phyloP scores from a whole-genome alignment of 345 rosid genomes.

The Arabis alpina region DNA sequence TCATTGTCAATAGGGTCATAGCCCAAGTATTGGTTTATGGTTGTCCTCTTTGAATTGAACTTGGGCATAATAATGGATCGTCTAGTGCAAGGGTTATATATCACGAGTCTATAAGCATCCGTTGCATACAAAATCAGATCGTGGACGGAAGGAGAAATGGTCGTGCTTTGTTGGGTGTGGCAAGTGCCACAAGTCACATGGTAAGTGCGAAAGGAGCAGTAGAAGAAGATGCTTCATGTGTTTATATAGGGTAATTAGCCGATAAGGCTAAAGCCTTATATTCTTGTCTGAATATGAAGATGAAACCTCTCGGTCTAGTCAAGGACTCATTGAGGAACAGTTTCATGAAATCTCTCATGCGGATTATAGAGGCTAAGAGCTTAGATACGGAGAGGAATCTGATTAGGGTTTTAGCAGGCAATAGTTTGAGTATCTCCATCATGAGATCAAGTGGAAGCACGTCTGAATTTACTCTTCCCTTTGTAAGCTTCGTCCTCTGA shows the following conservation, averaged over 20 bases:
- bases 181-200: slow-evolving; percentile 12
- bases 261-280: neutral
- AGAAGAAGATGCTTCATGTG: neutral
- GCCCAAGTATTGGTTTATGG: neutral
- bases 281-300: neutral
- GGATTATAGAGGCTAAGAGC: neutral
- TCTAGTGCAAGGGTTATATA: slow-evolving; percentile 25
- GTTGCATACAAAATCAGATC: slow-evolving; percentile 13
- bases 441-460: neutral
- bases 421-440: slow-evolving; percentile 13
- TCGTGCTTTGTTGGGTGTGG: neutral
- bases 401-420: neutral
- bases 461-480: neutral
- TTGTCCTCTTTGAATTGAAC: neutral
- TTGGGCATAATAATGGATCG: slow-evolving; percentile 4
- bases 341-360: slow-evolving; percentile 2
- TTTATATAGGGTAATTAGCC: neutral
- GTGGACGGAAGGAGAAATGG: neutral
- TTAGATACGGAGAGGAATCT: neutral
- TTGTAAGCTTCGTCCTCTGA: neutral
- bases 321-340: neutral
- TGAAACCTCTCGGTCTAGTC: neutral
- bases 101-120: neutral
- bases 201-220: neutral
- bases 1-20: slow-evolving; percentile 7